Evolutionary conservation across 306 rosid genomes (phyloP), one percentile per base, ranked within the genome.

Genomic region (Rubus parviflorus): DNA sequence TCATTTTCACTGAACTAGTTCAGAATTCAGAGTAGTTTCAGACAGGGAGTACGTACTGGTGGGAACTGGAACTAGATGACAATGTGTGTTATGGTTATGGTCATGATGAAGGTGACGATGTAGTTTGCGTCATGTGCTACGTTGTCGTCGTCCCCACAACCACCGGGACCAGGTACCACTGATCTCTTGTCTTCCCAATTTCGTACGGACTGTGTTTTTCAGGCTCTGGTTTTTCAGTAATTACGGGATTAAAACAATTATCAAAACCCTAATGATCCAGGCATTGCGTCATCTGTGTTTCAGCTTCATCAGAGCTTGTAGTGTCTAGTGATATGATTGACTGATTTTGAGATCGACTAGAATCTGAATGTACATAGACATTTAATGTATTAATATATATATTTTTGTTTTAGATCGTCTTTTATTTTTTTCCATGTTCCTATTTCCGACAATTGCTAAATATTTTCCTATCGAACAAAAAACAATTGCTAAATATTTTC

Each of bases 1-100:
- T 48, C 51, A 10, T 73, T 69, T 73, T 65, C 48, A 65, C 70
- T 65, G 70, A 19, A 35, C 70, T 17, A 11, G 47, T 64, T 64
- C 69, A 64, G 69, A 37, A 23, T 64, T 65, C 70, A 65, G 48
- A 64, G 70, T 65, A 40, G 70, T 65, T 65, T 65, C 15, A 40
- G 70, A 38, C 70, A 16, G 68, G 68, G 45, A 63, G 25, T 65
- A 38, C 22, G 25, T 65, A 38, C 22, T 64, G 69, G 69, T 37
- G 47, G 69, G 69, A 64, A 64, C 69, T 64, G 23, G 69, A 62
- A 63, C 70, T 65, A 65, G 70, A 40, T 65, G 70, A 65, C 70
- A 40, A 19, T 38, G 25, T 65, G 70, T 11, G 30, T 65, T 65
- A 38, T 19, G 15, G 70, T 66, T 68, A 41, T 67, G 52, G 72